These are phyloP conservation scores for Roridomyces roridus DNA, from an alignment of 768 basidiomycete species.

Conservation along the genomic window DNA sequence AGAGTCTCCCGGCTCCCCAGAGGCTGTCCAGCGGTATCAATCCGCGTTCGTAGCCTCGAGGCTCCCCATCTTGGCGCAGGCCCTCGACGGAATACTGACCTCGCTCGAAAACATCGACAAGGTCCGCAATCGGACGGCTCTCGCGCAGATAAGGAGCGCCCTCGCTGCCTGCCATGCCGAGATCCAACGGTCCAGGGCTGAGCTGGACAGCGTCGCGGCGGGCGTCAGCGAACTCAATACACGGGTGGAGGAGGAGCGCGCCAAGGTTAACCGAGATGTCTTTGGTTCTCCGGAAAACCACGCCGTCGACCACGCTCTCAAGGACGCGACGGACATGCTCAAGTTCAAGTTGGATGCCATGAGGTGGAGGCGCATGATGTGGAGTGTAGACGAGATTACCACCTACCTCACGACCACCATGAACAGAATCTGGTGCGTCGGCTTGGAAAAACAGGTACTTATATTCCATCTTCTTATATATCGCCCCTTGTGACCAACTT, in stretches of 20 bases:
- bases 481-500: not conserved
- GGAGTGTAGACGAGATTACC: slow-evolving; percentile 54
- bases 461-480: not conserved
- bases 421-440: slow-evolving; percentile 47
- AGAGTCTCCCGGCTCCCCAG: slow-evolving; percentile 48
- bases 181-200: slow-evolving; percentile 36
- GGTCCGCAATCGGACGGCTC: slow-evolving; percentile 44
- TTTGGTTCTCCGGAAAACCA: slow-evolving; percentile 35
- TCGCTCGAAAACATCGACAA: slow-evolving; percentile 24
- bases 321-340: slow-evolving; percentile 44
- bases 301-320: slow-evolving; percentile 44
- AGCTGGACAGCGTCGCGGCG: slow-evolving; percentile 41
- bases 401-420: slow-evolving; percentile 43
- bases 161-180: slow-evolving; percentile 42
- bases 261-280: slow-evolving; percentile 41
- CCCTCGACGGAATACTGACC: slow-evolving; percentile 38
- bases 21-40: slow-evolving; percentile 69
- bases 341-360: slow-evolving; percentile 46
- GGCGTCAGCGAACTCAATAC: slow-evolving; percentile 44
- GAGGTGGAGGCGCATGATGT: slow-evolving; percentile 53
- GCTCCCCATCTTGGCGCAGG: slow-evolving; percentile 53
- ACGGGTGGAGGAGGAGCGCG: slow-evolving; percentile 45
- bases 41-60: slow-evolving; percentile 64
- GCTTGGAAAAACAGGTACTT: slow-evolving; percentile 57
- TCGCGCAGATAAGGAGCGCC: slow-evolving; percentile 46